These are phyloP conservation scores for Epicoccum nigrum DNA, from an alignment of 2,329 filamentous ascomycete genomes.

Conservation along the genomic window DNA sequence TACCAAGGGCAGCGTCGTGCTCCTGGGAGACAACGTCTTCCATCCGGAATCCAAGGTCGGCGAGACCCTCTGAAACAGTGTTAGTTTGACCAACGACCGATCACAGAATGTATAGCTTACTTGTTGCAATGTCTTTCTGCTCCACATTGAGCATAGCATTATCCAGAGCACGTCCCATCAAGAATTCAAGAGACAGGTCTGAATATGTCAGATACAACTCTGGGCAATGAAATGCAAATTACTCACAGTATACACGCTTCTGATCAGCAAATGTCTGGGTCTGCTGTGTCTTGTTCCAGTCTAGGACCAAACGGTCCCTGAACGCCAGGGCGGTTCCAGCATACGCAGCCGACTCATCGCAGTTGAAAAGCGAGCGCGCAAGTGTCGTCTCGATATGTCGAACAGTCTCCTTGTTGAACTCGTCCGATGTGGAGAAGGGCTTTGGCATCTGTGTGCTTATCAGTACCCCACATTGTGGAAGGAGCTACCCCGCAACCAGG, in stretches of 20 bases:
- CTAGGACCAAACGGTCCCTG: slow-evolving; percentile 87
- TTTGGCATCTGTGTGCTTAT: slow-evolving; percentile 59
- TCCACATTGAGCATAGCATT: slow-evolving; percentile 98
- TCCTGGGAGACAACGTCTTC: slow-evolving; percentile 95
- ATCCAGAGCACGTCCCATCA: slow-evolving; percentile 95
- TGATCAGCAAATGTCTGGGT: slow-evolving; percentile 87
- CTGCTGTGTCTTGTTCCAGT: slow-evolving; percentile 99
- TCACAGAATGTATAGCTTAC: slow-evolving; percentile 55
- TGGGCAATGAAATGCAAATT: not conserved
- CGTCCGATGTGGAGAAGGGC: slow-evolving; percentile 78
- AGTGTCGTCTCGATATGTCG: slow-evolving; percentile 96
- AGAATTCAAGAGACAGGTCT: slow-evolving; percentile 93
- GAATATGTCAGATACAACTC: slow-evolving; percentile 20
- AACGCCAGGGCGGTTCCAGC: slow-evolving; percentile 89
- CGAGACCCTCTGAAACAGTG: slow-evolving; percentile 71
- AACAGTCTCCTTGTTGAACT: slow-evolving; percentile 84
- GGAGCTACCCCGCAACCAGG: slow-evolving; percentile 26
- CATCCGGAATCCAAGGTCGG: slow-evolving; percentile 92
- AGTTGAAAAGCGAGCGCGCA: slow-evolving; percentile 96
- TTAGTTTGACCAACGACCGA: slow-evolving; percentile 19
- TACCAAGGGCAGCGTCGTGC: slow-evolving; percentile 93
- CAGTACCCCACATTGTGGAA: slow-evolving; percentile 17
- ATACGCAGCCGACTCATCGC: slow-evolving; percentile 92
- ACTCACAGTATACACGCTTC: slow-evolving; percentile 88
- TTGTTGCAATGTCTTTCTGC: slow-evolving; percentile 80